Conservation (phyloP, 306 rosid species). For the Rubus idaeus region DNA sequence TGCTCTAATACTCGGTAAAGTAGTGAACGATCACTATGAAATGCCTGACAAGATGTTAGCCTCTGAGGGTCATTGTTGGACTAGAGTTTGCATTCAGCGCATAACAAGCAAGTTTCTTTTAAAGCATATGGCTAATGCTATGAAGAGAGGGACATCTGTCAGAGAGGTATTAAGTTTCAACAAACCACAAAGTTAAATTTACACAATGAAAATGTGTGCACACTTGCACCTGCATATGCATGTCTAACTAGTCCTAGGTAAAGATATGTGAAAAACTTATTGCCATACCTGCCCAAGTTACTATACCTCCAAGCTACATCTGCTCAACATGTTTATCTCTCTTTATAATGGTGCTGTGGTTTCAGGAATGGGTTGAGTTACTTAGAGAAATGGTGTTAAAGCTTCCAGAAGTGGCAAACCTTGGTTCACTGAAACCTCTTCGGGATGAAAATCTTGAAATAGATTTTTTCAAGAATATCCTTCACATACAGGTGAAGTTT, state of each 20-base stretch:
- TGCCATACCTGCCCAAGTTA: background rate
- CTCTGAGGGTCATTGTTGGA: conserved; percentile 51
- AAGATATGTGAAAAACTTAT: background rate
- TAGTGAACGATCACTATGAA: conserved; percentile 35
- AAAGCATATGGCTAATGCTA: conserved; percentile 75
- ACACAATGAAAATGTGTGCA: background rate
- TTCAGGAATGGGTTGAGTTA: conserved; percentile 86
- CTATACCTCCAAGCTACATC: background rate
- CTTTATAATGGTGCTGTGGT: conserved; percentile 24
- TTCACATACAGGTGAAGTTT: conserved; percentile 65
- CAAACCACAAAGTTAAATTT: background rate
- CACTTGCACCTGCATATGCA: background rate
- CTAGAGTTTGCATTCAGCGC: conserved; percentile 55
- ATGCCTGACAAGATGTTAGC: conserved; percentile 26
- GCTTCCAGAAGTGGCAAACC: conserved; percentile 66
- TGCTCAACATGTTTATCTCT: background rate
- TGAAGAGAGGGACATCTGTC: conserved; percentile 63
- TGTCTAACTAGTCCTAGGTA: background rate
- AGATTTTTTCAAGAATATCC: conserved; percentile 72
- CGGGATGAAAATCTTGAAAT: conserved; percentile 64
- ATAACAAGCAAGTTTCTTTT: conserved; percentile 59
- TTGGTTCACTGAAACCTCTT: conserved; percentile 53
- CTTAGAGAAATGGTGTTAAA: conserved; percentile 78
- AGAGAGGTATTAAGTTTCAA: conserved; percentile 49
- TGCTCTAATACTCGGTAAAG: conserved; percentile 47